Base-by-base conservation (phyloP, 2,329 filamentous ascomycete genomes). In the Phialophora macrospora region DNA sequence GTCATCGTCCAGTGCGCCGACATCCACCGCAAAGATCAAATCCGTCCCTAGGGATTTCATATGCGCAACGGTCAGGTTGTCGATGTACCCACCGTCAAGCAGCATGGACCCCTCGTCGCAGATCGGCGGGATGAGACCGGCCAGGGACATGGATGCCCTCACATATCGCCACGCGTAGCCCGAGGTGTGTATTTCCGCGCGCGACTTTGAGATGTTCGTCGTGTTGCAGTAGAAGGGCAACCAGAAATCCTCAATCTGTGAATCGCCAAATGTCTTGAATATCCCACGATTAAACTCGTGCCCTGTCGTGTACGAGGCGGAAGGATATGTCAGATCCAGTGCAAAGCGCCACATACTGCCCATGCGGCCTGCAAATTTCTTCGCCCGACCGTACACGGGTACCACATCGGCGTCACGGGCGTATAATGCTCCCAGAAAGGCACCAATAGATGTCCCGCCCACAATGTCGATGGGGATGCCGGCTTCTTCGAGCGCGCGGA, bases 251-350 rank as follows among this genome's bases (percentile, higher is more conserved):
- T 99, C 95, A 64, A 99, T 98, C 75, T 98, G 95, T 9, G 92
- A 91, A 74, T 97, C 92, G 14, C 93, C 95, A 76, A 99, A 97
- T 0, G 94, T 93, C 78, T 99, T 99, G 86, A 97, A 99, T 70
- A 99, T 97, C 48, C 95, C 95, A 6, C 95, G 91, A 73, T 99
- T 99, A 85, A 99, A 99, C 74, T 99, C 95, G 75, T 99, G 95
- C 0, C 95, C 95, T 0, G 95, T 99, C 0, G 96, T 99, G 79
- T 99, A 99, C 1, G 94, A 97, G 7, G 92, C 92, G 5, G 94
- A 95, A 0, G 95, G 95, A 76, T 99, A 99, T 0, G 95, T 99
- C 72, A 99, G 79, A 75, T 99, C 95, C 2, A 99, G 83, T 0
- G 93, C 93, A 76, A 99, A 97, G n/a, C 95, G 88, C 95, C 95